Percentiles rank a stretch among this genome's conserved stretches.
Conservation (phyloP, 257 asterid genomes). For the Lycium barbarum region DNA sequence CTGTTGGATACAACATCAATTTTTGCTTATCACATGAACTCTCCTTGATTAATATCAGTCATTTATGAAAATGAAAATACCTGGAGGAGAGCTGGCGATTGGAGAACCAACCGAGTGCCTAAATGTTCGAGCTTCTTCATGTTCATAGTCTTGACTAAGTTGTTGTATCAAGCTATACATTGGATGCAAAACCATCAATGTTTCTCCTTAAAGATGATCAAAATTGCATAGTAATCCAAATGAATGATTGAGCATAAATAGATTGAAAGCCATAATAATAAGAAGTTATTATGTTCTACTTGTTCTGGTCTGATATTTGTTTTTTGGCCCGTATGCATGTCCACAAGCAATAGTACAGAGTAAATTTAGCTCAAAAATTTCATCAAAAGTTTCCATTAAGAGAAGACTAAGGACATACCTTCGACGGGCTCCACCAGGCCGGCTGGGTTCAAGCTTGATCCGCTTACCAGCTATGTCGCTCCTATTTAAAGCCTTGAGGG, state of each 20-base stretch:
- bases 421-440: conserved; percentile 98
- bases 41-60: neutral
- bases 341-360: neutral
- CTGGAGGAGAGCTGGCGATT: conserved; percentile 87
- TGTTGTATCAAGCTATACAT: conserved; percentile 80
- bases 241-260: neutral
- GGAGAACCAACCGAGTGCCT: conserved; percentile 85
- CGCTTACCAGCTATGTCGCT: conserved; percentile 94
- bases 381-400: neutral
- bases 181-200: neutral
- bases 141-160: conserved; percentile 85
- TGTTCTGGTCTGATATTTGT: neutral
- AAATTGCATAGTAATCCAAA: neutral
- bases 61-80: conserved; percentile 43
- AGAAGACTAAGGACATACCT: conserved; percentile 50
- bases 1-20: conserved; percentile 41
- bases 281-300: neutral
- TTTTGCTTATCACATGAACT: conserved; percentile 24
- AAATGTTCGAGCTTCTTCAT: conserved; percentile 70
- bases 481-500: conserved; percentile 87
- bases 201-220: neutral
- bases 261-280: neutral
- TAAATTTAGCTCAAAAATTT: conserved; percentile 12
- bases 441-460: conserved; percentile 94
- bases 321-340: neutral